A percentile compares a stretch with the other conserved stretches of the same genome.
These are phyloP conservation scores for Penicillium sp. DNA, from an alignment of 2,329 filamentous ascomycete genomes.

Conservation along the genomic window DNA sequence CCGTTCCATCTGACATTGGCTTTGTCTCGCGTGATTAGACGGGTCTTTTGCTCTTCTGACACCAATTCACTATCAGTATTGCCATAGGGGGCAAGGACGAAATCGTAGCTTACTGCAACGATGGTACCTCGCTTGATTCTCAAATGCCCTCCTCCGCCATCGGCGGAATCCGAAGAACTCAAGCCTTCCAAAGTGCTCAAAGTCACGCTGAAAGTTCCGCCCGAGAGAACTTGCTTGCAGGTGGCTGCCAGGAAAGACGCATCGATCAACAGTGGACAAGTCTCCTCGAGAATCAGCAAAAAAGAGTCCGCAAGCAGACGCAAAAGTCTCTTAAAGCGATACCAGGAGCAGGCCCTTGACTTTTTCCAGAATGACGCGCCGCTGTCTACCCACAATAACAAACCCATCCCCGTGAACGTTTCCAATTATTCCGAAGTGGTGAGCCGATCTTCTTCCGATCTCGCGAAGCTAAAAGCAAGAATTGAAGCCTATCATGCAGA, in stretches of 20 bases:
- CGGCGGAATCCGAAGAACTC: background rate
- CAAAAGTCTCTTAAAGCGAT: too few relatives aligned
- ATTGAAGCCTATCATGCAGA: slow-evolving; percentile 14
- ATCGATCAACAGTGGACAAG: background rate
- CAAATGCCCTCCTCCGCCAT: background rate
- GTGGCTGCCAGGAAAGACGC: background rate
- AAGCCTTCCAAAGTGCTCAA: background rate
- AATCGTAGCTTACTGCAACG: background rate
- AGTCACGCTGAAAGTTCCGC: background rate
- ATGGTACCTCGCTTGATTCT: background rate
- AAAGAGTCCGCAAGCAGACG: too few relatives aligned
- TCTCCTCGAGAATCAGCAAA: too few relatives aligned
- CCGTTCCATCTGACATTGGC: too few relatives aligned
- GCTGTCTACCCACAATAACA: too few relatives aligned
- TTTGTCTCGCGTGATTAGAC: too few relatives aligned
- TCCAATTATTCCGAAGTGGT: background rate
- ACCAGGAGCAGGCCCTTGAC: too few relatives aligned
- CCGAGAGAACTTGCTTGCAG: background rate
- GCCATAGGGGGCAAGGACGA: too few relatives aligned
- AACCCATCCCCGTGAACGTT: background rate
- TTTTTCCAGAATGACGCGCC: too few relatives aligned
- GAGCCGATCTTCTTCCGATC: background rate
- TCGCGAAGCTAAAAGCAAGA: background rate
- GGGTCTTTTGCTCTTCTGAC: too few relatives aligned
- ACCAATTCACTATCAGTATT: too few relatives aligned